A percentile compares a stretch with the other conserved stretches of the same genome.
Conservation (phyloP, 768 basidiomycete genomes). For the Phylloporus scabripes region DNA sequence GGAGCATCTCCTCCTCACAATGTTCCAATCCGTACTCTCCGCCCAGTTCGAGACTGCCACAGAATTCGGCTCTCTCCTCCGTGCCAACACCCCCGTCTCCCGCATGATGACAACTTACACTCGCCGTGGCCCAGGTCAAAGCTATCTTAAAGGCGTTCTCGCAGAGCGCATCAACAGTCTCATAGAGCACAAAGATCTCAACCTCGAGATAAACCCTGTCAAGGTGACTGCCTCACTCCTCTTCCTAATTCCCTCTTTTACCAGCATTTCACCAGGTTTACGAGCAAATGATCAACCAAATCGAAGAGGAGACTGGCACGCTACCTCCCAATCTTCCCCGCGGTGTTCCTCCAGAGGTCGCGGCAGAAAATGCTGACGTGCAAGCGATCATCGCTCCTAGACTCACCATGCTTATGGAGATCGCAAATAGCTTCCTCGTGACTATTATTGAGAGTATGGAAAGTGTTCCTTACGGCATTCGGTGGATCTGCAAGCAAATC, state of each 20-base stretch:
- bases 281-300: slow-evolving; percentile 99
- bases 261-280: slow-evolving; percentile 63
- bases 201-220: slow-evolving; percentile 97
- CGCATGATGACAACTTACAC: slow-evolving; percentile 99
- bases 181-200: slow-evolving; percentile 99
- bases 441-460: slow-evolving; percentile 99
- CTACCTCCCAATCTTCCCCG: slow-evolving; percentile 88
- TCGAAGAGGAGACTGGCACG: slow-evolving; percentile 93
- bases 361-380: slow-evolving; percentile 89
- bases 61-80: slow-evolving; percentile 96
- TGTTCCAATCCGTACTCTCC: slow-evolving; percentile 98
- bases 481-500: slow-evolving; percentile 99
- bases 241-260: neutral
- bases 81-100: slow-evolving; percentile 98
- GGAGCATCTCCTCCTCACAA: slow-evolving; percentile 95
- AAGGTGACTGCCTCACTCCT: slow-evolving; percentile 51
- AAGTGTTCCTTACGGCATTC: slow-evolving; percentile 96
- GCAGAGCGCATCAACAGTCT: slow-evolving; percentile 98
- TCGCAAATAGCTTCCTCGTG: slow-evolving; percentile 93
- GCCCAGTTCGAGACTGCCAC: slow-evolving; percentile 99
- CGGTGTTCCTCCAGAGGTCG: slow-evolving; percentile 91
- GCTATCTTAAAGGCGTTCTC: slow-evolving; percentile 94
- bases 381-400: slow-evolving; percentile 97
- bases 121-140: slow-evolving; percentile 95
- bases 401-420: slow-evolving; percentile 99